Evolutionary conservation across 768 basidiomycete genomes (phyloP).

Genomic region (Boletus edulis): DNA sequence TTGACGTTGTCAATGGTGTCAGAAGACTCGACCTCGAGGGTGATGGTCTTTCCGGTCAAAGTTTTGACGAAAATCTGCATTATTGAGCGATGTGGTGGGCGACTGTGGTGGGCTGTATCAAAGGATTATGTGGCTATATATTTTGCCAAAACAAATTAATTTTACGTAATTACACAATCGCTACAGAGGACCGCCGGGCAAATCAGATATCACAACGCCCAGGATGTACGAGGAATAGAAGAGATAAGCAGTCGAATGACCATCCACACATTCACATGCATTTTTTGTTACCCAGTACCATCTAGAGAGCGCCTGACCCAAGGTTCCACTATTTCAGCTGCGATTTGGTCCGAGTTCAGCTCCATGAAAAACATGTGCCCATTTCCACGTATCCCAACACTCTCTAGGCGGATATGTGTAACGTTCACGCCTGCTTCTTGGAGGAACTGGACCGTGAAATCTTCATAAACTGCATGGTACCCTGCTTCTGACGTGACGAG

Average conservation of each 20-base stretch:
- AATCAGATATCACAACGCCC: background rate
- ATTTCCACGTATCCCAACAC: conserved; percentile 49
- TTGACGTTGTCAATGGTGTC: no score
- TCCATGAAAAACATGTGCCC: conserved; percentile 61
- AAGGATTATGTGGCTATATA: no score
- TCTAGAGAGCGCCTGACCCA: conserved; percentile 35
- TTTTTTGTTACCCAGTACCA: background rate
- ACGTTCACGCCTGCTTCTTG: conserved; percentile 44
- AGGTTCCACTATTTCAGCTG: conserved; percentile 35
- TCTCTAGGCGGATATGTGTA: conserved; percentile 38
- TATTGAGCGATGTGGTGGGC: no score
- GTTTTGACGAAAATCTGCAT: no score
- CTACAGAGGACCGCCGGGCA: no score
- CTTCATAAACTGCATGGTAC: conserved; percentile 50
- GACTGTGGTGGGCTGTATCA: no score
- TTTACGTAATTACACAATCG: no score
- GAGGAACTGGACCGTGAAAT: conserved; percentile 43
- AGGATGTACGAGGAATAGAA: background rate
- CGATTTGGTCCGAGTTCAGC: conserved; percentile 44
- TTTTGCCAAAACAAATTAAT: no score
- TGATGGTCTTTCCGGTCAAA: no score
- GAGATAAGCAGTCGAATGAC: background rate
- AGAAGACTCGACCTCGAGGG: no score
- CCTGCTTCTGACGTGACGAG: conserved; percentile 49
- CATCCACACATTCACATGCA: background rate